phyloP scores from a whole-genome alignment of 2,329 filamentous ascomycete genomes.

The Xylariales sp. region DNA sequence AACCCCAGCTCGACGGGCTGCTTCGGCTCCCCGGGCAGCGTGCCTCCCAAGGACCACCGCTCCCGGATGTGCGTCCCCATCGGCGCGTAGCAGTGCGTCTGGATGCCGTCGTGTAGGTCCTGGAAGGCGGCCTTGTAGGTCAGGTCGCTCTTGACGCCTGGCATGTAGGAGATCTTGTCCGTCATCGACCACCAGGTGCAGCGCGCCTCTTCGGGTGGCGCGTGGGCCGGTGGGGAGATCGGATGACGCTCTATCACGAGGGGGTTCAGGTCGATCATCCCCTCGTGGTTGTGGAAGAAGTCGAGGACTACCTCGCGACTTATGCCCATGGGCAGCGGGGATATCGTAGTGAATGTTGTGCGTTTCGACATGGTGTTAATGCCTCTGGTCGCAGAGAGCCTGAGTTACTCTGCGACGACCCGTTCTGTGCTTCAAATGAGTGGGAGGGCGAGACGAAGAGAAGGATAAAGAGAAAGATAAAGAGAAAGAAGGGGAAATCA shows the following conservation, averaged over 20 bases:
- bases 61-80: conserved; percentile 74
- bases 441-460: no score
- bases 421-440: no score
- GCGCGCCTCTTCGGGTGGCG: conserved; percentile 64
- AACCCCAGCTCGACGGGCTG: conserved; percentile 63
- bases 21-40: conserved; percentile 63
- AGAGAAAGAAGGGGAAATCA: no score
- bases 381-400: background rate
- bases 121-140: conserved; percentile 79
- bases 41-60: conserved; percentile 73
- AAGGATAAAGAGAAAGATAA: no score
- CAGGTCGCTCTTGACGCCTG: conserved; percentile 63
- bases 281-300: conserved; percentile 71
- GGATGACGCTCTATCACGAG: conserved; percentile 68
- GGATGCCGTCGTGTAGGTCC: conserved; percentile 65
- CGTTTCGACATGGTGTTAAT: conserved; percentile 60
- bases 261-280: conserved; percentile 87
- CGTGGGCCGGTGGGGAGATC: conserved; percentile 63
- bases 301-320: conserved; percentile 65
- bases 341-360: conserved; percentile 71
- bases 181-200: conserved; percentile 76
- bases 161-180: conserved; percentile 72
- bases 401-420: background rate
- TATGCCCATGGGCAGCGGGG: conserved; percentile 66
- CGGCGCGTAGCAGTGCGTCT: conserved; percentile 81